Evolutionary conservation across 352 stramenopile genomes (phyloP).

Genomic region (Phytophthora niederhauseri): DNA sequence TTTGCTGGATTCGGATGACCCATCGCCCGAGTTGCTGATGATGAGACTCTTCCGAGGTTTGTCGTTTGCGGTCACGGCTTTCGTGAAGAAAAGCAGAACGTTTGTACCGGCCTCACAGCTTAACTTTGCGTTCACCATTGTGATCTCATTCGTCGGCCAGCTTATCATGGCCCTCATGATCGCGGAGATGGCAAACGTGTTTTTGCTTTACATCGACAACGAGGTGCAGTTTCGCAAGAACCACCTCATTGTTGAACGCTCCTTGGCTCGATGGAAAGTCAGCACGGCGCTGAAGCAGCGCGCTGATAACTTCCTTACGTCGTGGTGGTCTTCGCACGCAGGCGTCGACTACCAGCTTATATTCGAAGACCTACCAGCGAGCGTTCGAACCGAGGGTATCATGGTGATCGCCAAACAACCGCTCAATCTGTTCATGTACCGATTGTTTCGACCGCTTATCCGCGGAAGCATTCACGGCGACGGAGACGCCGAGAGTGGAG

Average conservation of each 20-base stretch:
- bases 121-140: slow-evolving; percentile 57
- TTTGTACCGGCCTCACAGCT: slow-evolving; percentile 49
- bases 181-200: slow-evolving; percentile 68
- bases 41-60: slow-evolving; percentile 54
- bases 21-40: slow-evolving; percentile 38
- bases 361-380: slow-evolving; percentile 57
- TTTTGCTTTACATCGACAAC: slow-evolving; percentile 65
- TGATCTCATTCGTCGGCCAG: slow-evolving; percentile 58
- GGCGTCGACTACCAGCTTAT: slow-evolving; percentile 62
- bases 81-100: slow-evolving; percentile 66
- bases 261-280: slow-evolving; percentile 47
- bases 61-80: slow-evolving; percentile 56
- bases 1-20: slow-evolving; percentile 37
- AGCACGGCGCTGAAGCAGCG: slow-evolving; percentile 45
- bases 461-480: slow-evolving; percentile 3
- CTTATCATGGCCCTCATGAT: slow-evolving; percentile 83
- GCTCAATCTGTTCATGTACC: slow-evolving; percentile 44
- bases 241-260: slow-evolving; percentile 63
- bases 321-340: slow-evolving; percentile 64
- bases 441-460: slow-evolving; percentile 50
- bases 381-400: slow-evolving; percentile 57
- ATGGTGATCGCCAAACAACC: slow-evolving; percentile 51
- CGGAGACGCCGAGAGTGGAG: background rate
- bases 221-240: slow-evolving; percentile 78
- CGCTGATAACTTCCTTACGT: slow-evolving; percentile 50